phyloP scores from a whole-genome alignment of 148 eudicot genomes.

The Amaranthus hypochondriacus region DNA sequence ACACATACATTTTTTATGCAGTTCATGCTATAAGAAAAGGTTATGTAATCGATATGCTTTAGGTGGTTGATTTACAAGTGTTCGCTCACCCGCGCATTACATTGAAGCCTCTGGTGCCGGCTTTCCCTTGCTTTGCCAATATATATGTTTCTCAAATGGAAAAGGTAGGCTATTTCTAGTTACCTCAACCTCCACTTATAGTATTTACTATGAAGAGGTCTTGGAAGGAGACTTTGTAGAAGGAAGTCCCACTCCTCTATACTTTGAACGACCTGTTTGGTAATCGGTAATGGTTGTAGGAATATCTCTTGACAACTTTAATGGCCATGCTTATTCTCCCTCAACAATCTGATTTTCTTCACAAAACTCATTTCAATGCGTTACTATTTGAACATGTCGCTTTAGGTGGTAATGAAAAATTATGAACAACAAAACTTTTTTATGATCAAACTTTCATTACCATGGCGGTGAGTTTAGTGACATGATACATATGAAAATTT shows the following conservation, averaged over 20 bases:
- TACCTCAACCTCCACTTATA: not conserved
- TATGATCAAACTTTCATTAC: no score
- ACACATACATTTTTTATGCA: no score
- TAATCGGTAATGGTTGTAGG: not conserved
- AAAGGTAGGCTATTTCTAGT: slow-evolving; percentile 39
- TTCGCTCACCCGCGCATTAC: slow-evolving; percentile 93
- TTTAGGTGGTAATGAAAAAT: no score
- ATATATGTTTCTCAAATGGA: slow-evolving; percentile 90
- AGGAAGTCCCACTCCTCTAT: not conserved
- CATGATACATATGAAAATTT: no score
- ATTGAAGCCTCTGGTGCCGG: slow-evolving; percentile 93
- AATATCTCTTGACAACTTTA: no score
- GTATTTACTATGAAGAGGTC: not conserved
- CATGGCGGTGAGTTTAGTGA: no score
- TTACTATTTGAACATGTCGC: no score
- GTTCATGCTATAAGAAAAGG: not conserved
- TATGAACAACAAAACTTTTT: no score
- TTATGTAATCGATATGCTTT: slow-evolving; percentile 23
- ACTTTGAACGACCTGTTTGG: not conserved
- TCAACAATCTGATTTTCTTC: no score
- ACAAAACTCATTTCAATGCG: no score
- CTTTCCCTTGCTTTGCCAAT: slow-evolving; percentile 86
- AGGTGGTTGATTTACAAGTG: slow-evolving; percentile 95
- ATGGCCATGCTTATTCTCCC: no score
- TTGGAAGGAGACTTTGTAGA: not conserved